Evolutionary conservation across 2,329 filamentous ascomycete species (phyloP).

Genomic region (Fusarium sp.): DNA sequence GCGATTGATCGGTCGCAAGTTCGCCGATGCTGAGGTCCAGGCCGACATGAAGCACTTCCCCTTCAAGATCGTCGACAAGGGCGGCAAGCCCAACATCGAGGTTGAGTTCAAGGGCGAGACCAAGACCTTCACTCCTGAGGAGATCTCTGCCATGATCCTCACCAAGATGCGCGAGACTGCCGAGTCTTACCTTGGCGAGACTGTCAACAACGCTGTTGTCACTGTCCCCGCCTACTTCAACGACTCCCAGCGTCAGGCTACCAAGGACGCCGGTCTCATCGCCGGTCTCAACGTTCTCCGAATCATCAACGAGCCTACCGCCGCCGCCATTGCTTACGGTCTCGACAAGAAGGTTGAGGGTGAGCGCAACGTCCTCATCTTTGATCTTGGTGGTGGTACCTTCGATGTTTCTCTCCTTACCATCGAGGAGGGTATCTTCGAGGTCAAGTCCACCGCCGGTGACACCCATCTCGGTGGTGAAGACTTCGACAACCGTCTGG

Average conservation of each 20-base stretch:
- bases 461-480: conserved; percentile 96
- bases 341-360: conserved; percentile 96
- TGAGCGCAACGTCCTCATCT: conserved; percentile 99
- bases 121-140: conserved; percentile 97
- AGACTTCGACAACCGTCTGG: conserved; percentile 95
- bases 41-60: conserved; percentile 99
- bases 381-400: conserved; percentile 99
- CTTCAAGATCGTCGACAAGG: conserved; percentile 96
- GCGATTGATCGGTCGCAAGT: conserved; percentile 97
- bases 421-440: conserved; percentile 99
- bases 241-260: conserved; percentile 99
- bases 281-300: conserved; percentile 97
- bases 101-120: conserved; percentile 95
- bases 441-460: conserved; percentile 97
- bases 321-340: conserved; percentile 98
- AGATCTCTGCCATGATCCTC: conserved; percentile 99
- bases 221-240: conserved; percentile 99
- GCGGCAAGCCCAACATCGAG: conserved; percentile 89
- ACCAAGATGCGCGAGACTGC: conserved; percentile 95
- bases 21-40: conserved; percentile 95
- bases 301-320: conserved; percentile 99
- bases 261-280: conserved; percentile 99
- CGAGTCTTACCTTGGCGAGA: conserved; percentile 97
- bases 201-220: conserved; percentile 98
- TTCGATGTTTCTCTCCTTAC: conserved; percentile 99